Base-by-base conservation (phyloP, 148 eudicot genomes). In the Drosera capensis region DNA sequence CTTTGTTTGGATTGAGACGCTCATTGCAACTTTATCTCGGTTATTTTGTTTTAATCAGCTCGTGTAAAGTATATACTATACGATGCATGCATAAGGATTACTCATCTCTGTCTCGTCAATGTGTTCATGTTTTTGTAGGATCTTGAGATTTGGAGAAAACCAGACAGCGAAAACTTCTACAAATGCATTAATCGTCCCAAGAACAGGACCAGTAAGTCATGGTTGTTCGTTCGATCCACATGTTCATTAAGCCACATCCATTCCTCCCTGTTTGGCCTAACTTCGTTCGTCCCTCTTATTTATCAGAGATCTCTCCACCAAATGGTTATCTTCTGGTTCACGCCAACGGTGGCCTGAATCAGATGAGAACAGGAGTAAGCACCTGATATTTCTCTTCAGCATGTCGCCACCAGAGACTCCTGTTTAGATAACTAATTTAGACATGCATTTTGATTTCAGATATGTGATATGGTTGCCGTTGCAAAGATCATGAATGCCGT, bases 341-440 rank as follows among this genome's bases (percentile, higher is more conserved):
- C 45, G 87, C 87, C 40, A 79, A 79, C 56, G 87, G 87, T 8
- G 87, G 87, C 28, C 35, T 77, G 59, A 77, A 73, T 55, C 83
- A 73, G 55, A 77, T 77, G 83, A 72, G 79, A 73, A 71, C 62
- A 20, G 79, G 79, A 50, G 79, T 75, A 51, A 46, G 70, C 45
- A 13, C 2, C 14, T 23, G 1, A 8, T 15, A 5, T 0, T 13
- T 17, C 17, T 40, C 4, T 24, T 1, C 6, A 40, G 18, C 2
- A 8, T 43, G 5, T 2, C 7, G n/a, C n/a, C n/a, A n/a, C n/a
- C n/a, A n/a, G n/a, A n/a, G n/a, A n/a, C 23, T 20, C 0, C 17
- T 20, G 6, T n/a, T 22, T 21, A 1, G 21, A 36, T 34, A 34
- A 34, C 6, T 34, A 5, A 34, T 34, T 29, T 16, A 34, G 9